Percentiles rank a stretch among this genome's conserved stretches.
Evolutionary conservation across 2,329 filamentous ascomycete species (phyloP).

Genomic region (Aspergillus brunneoviolaceus): DNA sequence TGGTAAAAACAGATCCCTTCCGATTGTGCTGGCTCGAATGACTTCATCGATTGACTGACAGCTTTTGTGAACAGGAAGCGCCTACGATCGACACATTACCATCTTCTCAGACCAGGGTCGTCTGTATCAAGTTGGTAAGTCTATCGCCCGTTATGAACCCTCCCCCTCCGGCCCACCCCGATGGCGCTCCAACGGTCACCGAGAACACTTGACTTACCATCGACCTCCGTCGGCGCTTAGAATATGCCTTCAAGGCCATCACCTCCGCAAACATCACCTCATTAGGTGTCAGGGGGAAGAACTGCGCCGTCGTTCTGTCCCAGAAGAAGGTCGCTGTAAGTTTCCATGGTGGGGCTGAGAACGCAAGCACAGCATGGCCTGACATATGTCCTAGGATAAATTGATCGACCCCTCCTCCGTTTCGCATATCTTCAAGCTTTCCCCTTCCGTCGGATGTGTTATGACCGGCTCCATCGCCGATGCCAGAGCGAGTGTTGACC

Average conservation of each 20-base stretch:
- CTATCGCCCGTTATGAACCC: neutral
- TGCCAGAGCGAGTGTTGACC: constrained; percentile 86
- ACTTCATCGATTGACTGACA: constrained; percentile 33
- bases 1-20: constrained; percentile 33
- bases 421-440: constrained; percentile 95
- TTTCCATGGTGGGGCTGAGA: constrained; percentile 17
- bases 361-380: constrained; percentile 13
- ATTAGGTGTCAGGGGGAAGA: constrained; percentile 90
- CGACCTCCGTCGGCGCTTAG: constrained; percentile 50
- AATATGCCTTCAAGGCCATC: constrained; percentile 99
- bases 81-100: constrained; percentile 98
- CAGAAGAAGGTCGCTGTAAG: constrained; percentile 99
- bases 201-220: constrained; percentile 21
- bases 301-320: constrained; percentile 93
- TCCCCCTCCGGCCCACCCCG: constrained; percentile 14
- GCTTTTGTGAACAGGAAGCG: constrained; percentile 60
- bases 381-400: constrained; percentile 70
- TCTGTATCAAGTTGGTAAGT: constrained; percentile 94
- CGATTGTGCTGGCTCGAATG: constrained; percentile 20
- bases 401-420: constrained; percentile 97
- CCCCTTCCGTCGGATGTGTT: constrained; percentile 92
- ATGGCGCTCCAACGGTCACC: constrained; percentile 3
- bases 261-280: constrained; percentile 99
- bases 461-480: constrained; percentile 99
- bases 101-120: constrained; percentile 99